Evolutionary conservation across 495 filamentous ascomycete genomes (phyloP).

Genomic region (Daldinia grandis): DNA sequence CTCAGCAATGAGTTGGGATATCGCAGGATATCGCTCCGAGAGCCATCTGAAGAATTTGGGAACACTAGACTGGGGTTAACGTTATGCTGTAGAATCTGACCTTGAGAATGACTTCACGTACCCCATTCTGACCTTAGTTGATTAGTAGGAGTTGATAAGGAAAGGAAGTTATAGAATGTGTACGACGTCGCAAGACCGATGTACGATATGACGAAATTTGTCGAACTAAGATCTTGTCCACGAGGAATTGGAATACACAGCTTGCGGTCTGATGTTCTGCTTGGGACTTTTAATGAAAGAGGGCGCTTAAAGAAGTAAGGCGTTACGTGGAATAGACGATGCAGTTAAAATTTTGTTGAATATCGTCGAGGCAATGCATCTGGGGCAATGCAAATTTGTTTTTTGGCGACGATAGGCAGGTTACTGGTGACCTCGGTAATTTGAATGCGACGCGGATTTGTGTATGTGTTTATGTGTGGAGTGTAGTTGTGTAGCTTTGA

Average conservation of each 20-base stretch:
- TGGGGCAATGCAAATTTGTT: slow-evolving; percentile 18
- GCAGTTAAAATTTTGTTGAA: not conserved
- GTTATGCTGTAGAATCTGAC: not conserved
- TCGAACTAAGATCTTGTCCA: not conserved
- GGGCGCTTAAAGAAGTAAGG: not conserved
- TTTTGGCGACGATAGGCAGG: slow-evolving; percentile 1
- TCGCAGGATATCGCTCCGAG: slow-evolving; percentile 98
- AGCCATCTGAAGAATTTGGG: slow-evolving; percentile 95
- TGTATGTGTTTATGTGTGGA: not conserved
- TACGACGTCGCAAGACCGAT: not conserved
- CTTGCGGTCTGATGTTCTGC: not conserved
- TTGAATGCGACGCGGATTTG: slow-evolving; percentile 20
- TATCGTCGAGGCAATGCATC: slow-evolving; percentile 21
- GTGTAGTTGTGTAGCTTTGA: not conserved
- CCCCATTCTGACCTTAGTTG: slow-evolving; percentile 31
- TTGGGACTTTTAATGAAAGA: not conserved
- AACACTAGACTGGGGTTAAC: slow-evolving; percentile 73
- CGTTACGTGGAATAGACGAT: slow-evolving; percentile 28
- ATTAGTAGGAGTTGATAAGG: not conserved
- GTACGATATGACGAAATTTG: not conserved
- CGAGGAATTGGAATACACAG: not conserved
- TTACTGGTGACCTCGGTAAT: not conserved
- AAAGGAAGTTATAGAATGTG: not conserved
- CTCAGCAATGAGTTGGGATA: slow-evolving; percentile 98
- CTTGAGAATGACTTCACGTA: slow-evolving; percentile 17